Base-by-base conservation (phyloP, 495 filamentous ascomycete species). In the Diplogelasinospora grovesii region DNA sequence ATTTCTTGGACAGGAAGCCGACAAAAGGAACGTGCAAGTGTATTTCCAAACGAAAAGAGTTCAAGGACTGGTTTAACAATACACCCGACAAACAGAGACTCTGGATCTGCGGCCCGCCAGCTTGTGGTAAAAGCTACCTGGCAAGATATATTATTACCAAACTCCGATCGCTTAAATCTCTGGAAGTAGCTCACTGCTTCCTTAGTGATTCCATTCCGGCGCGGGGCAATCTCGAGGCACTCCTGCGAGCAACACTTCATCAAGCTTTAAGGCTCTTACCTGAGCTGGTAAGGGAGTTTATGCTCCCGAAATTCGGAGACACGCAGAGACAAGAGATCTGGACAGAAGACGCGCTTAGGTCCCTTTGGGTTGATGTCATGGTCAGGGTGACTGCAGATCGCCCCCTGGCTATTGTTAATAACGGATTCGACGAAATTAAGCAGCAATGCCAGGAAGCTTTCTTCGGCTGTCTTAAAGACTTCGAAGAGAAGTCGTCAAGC, bases 121-220 rank as follows among this genome's bases (percentile, higher is more conserved):
- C 40, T 1, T 29, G 31, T 6, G 46, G 46, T 10, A 49, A 49
- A 27, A 44, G 18, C 28, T 48, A 31, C 16, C 29, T 49, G 2
- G 34, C 46, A 1, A 39, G 15, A 29, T 41, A 49, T 30, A 44
- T 49, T 30, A 43, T 49, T 30, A 44, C 34, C 34, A 14, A 44
- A 6, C 40, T 49, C 39, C 19, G 27, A 15, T 40, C 45, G 1
- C 29, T 23, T n/a, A 18, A 39, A 16, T 31, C 11, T 15, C 31
- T 43, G 19, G 22, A 37, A 29, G 38, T 43, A 1, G 13, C 40
- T 9, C 41, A 49, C 11, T 49, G 46, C 22, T 40, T 44, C 34
- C 29, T 49, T 16, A 28, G 28, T 16, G 33, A 44, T 30, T 28
- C 29, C 11, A 22, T 38, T 10, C 35, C 46, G 3, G 40, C 29